Percentiles rank a stretch among this genome's conserved stretches.
These are phyloP conservation scores for Wickerhamiella sorbophila DNA, from an alignment of 805 yeast genomes.

Conservation along the genomic window DNA sequence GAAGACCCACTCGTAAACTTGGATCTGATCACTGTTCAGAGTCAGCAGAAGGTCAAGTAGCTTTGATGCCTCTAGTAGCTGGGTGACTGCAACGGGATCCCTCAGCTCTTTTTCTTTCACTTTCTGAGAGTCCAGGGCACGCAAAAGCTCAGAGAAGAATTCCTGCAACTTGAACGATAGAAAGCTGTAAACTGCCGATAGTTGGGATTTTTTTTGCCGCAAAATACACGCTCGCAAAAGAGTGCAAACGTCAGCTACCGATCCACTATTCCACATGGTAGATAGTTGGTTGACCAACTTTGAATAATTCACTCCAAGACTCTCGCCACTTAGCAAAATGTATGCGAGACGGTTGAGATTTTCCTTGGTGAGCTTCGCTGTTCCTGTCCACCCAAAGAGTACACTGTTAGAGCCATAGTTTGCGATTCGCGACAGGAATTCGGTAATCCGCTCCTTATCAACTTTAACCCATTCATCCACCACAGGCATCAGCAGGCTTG, in stretches of 20 bases:
- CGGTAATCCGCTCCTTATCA: slow-evolving; percentile 47
- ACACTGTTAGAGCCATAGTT: slow-evolving; percentile 40
- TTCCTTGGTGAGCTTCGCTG: slow-evolving; percentile 42
- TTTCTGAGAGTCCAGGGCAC: slow-evolving; percentile 14
- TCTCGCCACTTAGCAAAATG: slow-evolving; percentile 45
- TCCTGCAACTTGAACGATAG: slow-evolving; percentile 47
- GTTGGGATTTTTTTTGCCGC: slow-evolving; percentile 46
- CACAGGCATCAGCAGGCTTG: slow-evolving; percentile 38
- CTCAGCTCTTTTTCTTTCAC: slow-evolving; percentile 8
- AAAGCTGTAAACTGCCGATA: slow-evolving; percentile 54
- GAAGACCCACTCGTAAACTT: slow-evolving; percentile 72
- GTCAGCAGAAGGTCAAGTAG: slow-evolving; percentile 61
- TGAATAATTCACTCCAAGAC: slow-evolving; percentile 14
- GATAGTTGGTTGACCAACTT: slow-evolving; percentile 16
- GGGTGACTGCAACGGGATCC: slow-evolving; percentile 3
- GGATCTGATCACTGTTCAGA: slow-evolving; percentile 62
- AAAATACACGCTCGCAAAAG: slow-evolving; percentile 53
- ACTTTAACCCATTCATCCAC: slow-evolving; percentile 48
- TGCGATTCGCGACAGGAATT: slow-evolving; percentile 32
- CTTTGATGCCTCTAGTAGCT: slow-evolving; percentile 40
- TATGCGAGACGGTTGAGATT: slow-evolving; percentile 52
- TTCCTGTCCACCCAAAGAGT: slow-evolving; percentile 56
- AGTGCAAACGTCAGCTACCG: slow-evolving; percentile 32
- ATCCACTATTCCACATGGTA: slow-evolving; percentile 31
- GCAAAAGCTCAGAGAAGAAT: slow-evolving; percentile 31